phyloP scores from a whole-genome alignment of 768 basidiomycete genomes.

The Kwoniella pini region DNA sequence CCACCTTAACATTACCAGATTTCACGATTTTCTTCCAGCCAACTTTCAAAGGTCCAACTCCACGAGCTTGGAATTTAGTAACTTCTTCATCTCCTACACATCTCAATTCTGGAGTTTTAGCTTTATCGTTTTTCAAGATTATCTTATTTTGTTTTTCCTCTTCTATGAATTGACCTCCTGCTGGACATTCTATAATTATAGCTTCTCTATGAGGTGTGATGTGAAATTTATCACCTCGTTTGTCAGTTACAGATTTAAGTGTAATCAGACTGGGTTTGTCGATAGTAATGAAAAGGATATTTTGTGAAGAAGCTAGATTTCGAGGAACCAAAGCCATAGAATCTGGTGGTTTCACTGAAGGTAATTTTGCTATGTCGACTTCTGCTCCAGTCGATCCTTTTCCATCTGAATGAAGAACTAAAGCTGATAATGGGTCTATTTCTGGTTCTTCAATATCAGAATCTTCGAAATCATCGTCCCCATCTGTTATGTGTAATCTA shows the following conservation, averaged over 20 bases:
- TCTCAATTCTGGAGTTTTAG: conserved; percentile 57
- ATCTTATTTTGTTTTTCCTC: conserved; percentile 57
- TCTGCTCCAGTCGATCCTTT: conserved; percentile 1
- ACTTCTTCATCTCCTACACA: conserved; percentile 50
- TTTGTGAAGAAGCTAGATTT: conserved; percentile 71
- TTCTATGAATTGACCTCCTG: conserved; percentile 63
- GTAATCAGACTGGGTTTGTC: conserved; percentile 72
- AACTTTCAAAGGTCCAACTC: conserved; percentile 44
- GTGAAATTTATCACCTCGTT: conserved; percentile 70
- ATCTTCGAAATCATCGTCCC: conserved; percentile 43
- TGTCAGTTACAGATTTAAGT: conserved; percentile 72
- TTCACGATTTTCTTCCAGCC: conserved; percentile 35
- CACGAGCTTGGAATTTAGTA: conserved; percentile 40
- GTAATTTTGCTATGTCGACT: conserved; percentile 36
- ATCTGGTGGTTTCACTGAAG: conserved; percentile 45
- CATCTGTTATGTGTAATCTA: conserved; percentile 31
- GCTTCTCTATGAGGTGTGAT: conserved; percentile 65
- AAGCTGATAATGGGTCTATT: conserved; percentile 32
- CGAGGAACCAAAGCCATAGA: conserved; percentile 55
- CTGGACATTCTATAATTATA: conserved; percentile 78
- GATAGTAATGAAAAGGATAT: conserved; percentile 70
- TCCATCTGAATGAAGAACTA: conserved; percentile 19
- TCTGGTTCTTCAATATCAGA: conserved; percentile 30
- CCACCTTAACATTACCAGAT: conserved; percentile 24
- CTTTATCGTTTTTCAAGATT: conserved; percentile 63